phyloP scores from a whole-genome alignment of 2,329 filamentous ascomycete species.

The Kalaharituber pfeilii region DNA sequence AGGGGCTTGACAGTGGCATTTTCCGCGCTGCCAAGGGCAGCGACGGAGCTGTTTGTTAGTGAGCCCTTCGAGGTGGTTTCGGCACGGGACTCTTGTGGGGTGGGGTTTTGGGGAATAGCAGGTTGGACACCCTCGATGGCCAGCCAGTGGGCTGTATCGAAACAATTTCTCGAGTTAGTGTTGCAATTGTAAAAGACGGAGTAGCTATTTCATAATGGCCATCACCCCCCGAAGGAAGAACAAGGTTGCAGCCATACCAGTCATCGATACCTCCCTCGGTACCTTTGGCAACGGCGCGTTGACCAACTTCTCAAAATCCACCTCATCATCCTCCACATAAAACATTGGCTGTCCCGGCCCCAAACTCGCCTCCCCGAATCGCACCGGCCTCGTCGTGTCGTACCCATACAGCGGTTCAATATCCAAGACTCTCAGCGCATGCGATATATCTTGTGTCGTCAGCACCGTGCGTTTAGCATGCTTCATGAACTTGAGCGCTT shows the following conservation, averaged over 20 bases:
- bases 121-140: slow-evolving; percentile 95
- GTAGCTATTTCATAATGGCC: too few species aligned
- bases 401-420: slow-evolving; percentile 95
- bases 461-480: slow-evolving; percentile 71
- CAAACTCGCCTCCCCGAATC: slow-evolving; percentile 84
- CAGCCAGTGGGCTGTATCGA: slow-evolving; percentile 69
- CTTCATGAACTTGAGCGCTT: slow-evolving; percentile 92
- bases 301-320: slow-evolving; percentile 97
- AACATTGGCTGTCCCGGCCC: slow-evolving; percentile 88
- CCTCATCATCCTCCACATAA: slow-evolving; percentile 95
- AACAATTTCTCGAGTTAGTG: not conserved
- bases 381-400: slow-evolving; percentile 72
- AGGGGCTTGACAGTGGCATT: slow-evolving; percentile 70
- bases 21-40: slow-evolving; percentile 59
- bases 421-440: slow-evolving; percentile 70
- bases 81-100: slow-evolving; percentile 61
- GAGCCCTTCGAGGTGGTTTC: slow-evolving; percentile 81
- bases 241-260: slow-evolving; percentile 39
- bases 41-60: slow-evolving; percentile 68
- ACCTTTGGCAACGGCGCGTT: slow-evolving; percentile 92
- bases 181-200: not conserved
- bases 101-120: slow-evolving; percentile 89
- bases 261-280: slow-evolving; percentile 80
- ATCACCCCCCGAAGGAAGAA: not conserved
- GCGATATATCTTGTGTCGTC: slow-evolving; percentile 73